A percentile compares a stretch with the other conserved stretches of the same genome.
These are phyloP conservation scores for Fusarium goolgardi DNA, from an alignment of 2,329 filamentous ascomycete genomes.

Conservation along the genomic window DNA sequence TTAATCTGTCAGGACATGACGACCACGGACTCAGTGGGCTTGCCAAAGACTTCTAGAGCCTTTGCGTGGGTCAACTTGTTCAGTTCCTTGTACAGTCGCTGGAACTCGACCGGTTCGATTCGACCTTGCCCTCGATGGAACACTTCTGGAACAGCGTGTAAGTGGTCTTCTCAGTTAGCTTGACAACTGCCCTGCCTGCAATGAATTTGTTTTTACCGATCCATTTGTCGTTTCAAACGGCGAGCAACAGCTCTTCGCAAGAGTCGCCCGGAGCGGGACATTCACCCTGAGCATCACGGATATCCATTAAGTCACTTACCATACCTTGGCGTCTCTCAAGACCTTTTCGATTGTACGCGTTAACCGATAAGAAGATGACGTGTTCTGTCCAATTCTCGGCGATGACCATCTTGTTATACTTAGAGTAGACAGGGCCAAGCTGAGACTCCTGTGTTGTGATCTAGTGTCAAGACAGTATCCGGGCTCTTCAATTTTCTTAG, in stretches of 20 bases:
- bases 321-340: too few relatives aligned
- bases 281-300: too few relatives aligned
- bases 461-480: too few relatives aligned
- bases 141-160: slow-evolving; percentile 23
- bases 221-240: slow-evolving; percentile 17
- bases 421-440: too few relatives aligned
- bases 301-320: too few relatives aligned
- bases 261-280: slow-evolving; percentile 5
- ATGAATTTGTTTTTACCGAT: slow-evolving; percentile 15
- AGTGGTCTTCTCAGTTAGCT: slow-evolving; percentile 34
- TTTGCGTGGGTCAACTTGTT: slow-evolving; percentile 1
- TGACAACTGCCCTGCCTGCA: slow-evolving; percentile 25
- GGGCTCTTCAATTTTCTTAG: too few relatives aligned
- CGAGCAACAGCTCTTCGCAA: slow-evolving; percentile 5
- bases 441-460: too few relatives aligned
- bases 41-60: slow-evolving; percentile 13
- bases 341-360: too few relatives aligned
- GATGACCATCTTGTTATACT: too few relatives aligned
- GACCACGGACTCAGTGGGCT: neutral
- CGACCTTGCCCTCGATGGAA: slow-evolving; percentile 36
- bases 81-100: slow-evolving; percentile 10
- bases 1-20: neutral
- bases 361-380: too few relatives aligned
- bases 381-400: too few relatives aligned
- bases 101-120: slow-evolving; percentile 5